These are phyloP conservation scores for Penicillium sp. DNA, from an alignment of 2,329 filamentous ascomycete genomes.

Conservation along the genomic window DNA sequence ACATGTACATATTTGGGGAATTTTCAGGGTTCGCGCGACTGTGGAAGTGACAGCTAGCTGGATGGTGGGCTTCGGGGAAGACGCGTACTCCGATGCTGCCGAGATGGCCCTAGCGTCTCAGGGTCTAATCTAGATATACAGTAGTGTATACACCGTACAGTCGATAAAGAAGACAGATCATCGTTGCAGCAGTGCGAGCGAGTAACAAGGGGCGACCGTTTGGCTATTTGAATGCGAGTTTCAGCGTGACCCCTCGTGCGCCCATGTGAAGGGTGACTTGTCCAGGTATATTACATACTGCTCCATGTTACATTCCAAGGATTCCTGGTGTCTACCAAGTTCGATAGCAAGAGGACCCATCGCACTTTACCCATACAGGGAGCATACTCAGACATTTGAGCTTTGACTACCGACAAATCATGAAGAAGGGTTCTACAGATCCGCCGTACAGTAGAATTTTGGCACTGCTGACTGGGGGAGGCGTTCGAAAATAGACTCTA, in stretches of 20 bases:
- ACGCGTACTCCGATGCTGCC: slow-evolving; percentile 1
- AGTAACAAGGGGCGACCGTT: background rate
- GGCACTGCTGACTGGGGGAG: background rate
- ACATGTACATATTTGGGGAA: background rate
- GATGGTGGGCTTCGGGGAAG: background rate
- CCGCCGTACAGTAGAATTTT: background rate
- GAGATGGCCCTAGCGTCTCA: background rate
- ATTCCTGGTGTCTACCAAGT: slow-evolving; percentile 1
- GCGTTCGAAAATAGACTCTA: background rate
- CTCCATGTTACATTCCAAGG: background rate
- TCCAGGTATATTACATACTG: background rate
- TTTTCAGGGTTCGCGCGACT: slow-evolving; percentile 1
- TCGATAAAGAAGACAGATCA: background rate
- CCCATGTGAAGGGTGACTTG: background rate
- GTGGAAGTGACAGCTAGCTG: background rate
- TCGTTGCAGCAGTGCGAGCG: background rate
- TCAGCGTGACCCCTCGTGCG: background rate
- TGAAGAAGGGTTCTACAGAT: background rate
- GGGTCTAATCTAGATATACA: background rate
- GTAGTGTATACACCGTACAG: background rate
- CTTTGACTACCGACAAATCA: background rate
- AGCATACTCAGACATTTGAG: background rate
- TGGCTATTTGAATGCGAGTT: slow-evolving; percentile 3
- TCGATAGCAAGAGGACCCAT: background rate
- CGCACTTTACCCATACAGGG: background rate